These are phyloP conservation scores for Furcasterigmium furcatum DNA, from an alignment of 2,329 filamentous ascomycete species.

Conservation along the genomic window DNA sequence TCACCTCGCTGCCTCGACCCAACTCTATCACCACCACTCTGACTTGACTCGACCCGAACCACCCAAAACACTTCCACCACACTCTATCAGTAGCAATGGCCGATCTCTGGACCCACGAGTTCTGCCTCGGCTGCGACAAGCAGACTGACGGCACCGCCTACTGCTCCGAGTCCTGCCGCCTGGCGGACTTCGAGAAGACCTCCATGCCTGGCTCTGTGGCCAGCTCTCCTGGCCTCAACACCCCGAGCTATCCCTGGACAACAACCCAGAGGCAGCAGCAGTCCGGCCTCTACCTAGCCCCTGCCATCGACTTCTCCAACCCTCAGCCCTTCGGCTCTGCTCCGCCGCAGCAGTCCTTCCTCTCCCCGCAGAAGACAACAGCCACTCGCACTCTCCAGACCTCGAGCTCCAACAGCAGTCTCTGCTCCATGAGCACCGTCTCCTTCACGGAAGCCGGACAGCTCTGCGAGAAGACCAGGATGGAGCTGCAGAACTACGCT, in stretches of 20 bases:
- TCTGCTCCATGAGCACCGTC: slow-evolving; percentile 71
- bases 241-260: slow-evolving; percentile 49
- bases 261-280: slow-evolving; percentile 26
- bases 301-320: slow-evolving; percentile 71
- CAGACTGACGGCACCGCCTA: slow-evolving; percentile 80
- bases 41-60: background rate
- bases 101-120: slow-evolving; percentile 79
- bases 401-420: slow-evolving; percentile 80
- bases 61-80: slow-evolving; percentile 12
- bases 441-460: slow-evolving; percentile 47
- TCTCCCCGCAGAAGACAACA: slow-evolving; percentile 21
- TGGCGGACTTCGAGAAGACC: slow-evolving; percentile 81
- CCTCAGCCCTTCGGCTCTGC: slow-evolving; percentile 55
- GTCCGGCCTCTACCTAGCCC: slow-evolving; percentile 62
- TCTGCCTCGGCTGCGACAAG: slow-evolving; percentile 91
- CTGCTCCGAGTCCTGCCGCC: slow-evolving; percentile 87
- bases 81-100: slow-evolving; percentile 39
- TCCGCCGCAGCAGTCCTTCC: slow-evolving; percentile 39
- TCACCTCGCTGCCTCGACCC: background rate
- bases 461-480: slow-evolving; percentile 73
- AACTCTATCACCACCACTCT: background rate
- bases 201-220: slow-evolving; percentile 54
- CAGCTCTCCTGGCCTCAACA: slow-evolving; percentile 52
- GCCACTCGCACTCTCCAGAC: slow-evolving; percentile 50
- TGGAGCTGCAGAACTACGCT: slow-evolving; percentile 81